Evolutionary conservation across 2,329 filamentous ascomycete species (phyloP).

Genomic region (Exserohilum turcica): DNA sequence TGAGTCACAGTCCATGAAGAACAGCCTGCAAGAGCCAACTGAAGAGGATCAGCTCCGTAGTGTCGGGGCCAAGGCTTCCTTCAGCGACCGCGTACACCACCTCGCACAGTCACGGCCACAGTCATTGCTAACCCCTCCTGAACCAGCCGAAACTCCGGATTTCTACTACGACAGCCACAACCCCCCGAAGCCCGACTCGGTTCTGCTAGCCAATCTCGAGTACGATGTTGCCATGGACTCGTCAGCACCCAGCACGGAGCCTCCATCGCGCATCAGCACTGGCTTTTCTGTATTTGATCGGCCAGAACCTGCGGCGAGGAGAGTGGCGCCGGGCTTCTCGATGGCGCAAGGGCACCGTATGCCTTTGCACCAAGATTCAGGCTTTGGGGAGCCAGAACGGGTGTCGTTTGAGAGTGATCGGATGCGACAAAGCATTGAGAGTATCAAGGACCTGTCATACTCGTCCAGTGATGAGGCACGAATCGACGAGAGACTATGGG

Average conservation of each 20-base stretch:
- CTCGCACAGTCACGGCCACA: constrained; percentile 21
- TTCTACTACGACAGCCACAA: constrained; percentile 16
- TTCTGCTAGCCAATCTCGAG: constrained; percentile 37
- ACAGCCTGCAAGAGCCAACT: constrained; percentile 12
- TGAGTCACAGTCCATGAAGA: constrained; percentile 18
- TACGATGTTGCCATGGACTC: constrained; percentile 40
- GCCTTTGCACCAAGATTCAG: constrained; percentile 46
- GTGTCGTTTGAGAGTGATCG: constrained; percentile 31
- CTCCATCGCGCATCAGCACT: constrained; percentile 33
- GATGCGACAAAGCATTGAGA: constrained; percentile 34
- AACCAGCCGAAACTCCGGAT: constrained; percentile 7
- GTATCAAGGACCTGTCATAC: constrained; percentile 21
- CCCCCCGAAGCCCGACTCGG: constrained; percentile 26
- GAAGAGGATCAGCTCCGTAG: constrained; percentile 20
- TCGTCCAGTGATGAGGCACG: constrained; percentile 24
- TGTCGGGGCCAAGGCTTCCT: constrained; percentile 36
- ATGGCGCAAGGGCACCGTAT: constrained; percentile 31
- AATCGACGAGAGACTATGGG: constrained; percentile 34
- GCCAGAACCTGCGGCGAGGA: constrained; percentile 15
- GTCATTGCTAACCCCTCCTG: constrained; percentile 7
- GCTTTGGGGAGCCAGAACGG: constrained; percentile 32
- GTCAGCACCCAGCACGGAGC: constrained; percentile 28
- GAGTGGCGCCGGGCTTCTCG: constrained; percentile 27
- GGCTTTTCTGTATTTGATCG: constrained; percentile 36
- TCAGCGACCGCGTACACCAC: constrained; percentile 44